Percentiles rank a stretch among this genome's conserved stretches.
phyloP scores from a whole-genome alignment of 1,284 basidiomycete species.

The Quambalaria eucalypti region DNA sequence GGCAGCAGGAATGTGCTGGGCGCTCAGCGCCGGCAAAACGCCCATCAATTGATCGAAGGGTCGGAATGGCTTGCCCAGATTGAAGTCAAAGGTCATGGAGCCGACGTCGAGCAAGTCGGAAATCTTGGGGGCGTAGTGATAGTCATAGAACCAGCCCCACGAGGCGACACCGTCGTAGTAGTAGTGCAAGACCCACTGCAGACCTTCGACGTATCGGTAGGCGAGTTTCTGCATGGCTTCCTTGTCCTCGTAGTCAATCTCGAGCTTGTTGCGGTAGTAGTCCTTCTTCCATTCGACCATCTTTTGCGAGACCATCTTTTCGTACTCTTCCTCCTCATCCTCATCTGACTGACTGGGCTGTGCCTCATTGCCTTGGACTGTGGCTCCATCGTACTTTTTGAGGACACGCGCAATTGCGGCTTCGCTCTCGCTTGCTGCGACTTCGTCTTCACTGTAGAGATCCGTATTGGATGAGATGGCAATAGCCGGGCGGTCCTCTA shows the following conservation, averaged over 20 bases:
- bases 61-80: conserved; percentile 77
- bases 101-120: conserved; percentile 74
- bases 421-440: conserved; percentile 52
- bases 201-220: conserved; percentile 73
- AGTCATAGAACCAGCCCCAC: conserved; percentile 98
- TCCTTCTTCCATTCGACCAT: conserved; percentile 83
- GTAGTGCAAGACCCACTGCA: conserved; percentile 99
- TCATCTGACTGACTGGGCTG: conserved; percentile 16
- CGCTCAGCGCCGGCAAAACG: conserved; percentile 81
- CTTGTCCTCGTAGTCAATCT: conserved; percentile 52
- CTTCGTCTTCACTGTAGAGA: conserved; percentile 10
- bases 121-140: conserved; percentile 68
- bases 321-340: conserved; percentile 51
- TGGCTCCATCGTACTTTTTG: conserved; percentile 76
- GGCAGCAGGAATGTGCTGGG: conserved; percentile 72
- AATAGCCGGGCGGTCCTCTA: conserved; percentile 26
- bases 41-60: conserved; percentile 98
- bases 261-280: conserved; percentile 62
- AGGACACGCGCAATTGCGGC: conserved; percentile 73
- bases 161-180: conserved; percentile 94
- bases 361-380: conserved; percentile 40
- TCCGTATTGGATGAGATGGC: conserved; percentile 22
- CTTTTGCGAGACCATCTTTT: conserved; percentile 65
- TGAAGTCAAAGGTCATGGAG: conserved; percentile 72
- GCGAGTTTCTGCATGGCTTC: conserved; percentile 46